These are phyloP conservation scores for Prunus yedoensis DNA, from an alignment of 331 rosid genomes.

Conservation along the genomic window DNA sequence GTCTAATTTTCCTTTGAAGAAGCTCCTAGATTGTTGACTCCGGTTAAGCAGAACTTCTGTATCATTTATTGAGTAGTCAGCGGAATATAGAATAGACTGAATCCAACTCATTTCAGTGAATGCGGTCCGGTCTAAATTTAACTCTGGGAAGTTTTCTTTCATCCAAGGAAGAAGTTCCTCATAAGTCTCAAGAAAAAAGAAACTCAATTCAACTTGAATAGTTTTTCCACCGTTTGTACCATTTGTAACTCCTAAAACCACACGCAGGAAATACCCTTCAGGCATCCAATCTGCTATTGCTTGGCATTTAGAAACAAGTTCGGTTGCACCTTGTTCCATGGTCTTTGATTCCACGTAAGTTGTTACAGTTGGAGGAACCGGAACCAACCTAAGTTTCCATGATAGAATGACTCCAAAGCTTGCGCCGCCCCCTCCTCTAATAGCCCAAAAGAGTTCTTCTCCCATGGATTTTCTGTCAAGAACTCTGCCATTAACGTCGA, in stretches of 20 bases:
- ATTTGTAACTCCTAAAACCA: not conserved
- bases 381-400: conserved; percentile 32
- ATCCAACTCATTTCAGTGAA: conserved; percentile 42
- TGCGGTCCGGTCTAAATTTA: conserved; percentile 7
- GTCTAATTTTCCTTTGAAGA: too few species aligned
- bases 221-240: conserved; percentile 6
- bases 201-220: conserved; percentile 1
- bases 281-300: conserved; percentile 7
- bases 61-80: conserved; percentile 3
- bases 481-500: not conserved
- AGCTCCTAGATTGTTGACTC: too few species aligned
- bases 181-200: conserved; percentile 23
- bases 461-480: conserved; percentile 21
- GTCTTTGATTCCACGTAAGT: conserved; percentile 4
- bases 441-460: conserved; percentile 30
- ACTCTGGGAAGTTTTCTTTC: conserved; percentile 26
- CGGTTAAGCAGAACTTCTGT: too few species aligned
- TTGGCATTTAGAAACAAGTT: conserved; percentile 34
- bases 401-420: conserved; percentile 30
- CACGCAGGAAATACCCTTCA: conserved; percentile 18
- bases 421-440: conserved; percentile 43
- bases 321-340: conserved; percentile 18
- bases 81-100: conserved; percentile 17
- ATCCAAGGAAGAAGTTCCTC: conserved; percentile 15
- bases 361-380: conserved; percentile 27